Evolutionary conservation across 2,329 filamentous ascomycete species (phyloP).

Genomic region (Cercospora zeina): DNA sequence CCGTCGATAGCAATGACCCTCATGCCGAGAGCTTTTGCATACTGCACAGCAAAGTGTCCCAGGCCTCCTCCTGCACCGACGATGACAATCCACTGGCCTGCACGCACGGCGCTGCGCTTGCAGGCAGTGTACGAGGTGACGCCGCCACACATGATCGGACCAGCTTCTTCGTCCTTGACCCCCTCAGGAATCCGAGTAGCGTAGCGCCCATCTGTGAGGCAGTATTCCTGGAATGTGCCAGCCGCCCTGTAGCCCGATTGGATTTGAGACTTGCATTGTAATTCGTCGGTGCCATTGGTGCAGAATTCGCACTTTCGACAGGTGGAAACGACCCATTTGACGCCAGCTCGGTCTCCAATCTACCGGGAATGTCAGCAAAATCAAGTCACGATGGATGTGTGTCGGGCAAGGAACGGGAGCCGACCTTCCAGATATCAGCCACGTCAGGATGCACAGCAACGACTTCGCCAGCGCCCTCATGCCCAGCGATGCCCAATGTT

Average conservation of each 20-base stretch:
- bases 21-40: slow-evolving; percentile 41
- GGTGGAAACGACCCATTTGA: slow-evolving; percentile 39
- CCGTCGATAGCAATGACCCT: slow-evolving; percentile 46
- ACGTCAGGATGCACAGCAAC: slow-evolving; percentile 35
- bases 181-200: slow-evolving; percentile 42
- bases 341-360: slow-evolving; percentile 36
- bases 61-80: slow-evolving; percentile 43
- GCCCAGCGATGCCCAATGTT: slow-evolving; percentile 37
- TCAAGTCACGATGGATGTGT: not conserved
- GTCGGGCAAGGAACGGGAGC: not conserved
- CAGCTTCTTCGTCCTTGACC: slow-evolving; percentile 43
- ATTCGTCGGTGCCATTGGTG: slow-evolving; percentile 40
- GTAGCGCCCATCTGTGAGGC: slow-evolving; percentile 41
- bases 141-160: slow-evolving; percentile 45
- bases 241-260: slow-evolving; percentile 44
- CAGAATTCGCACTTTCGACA: slow-evolving; percentile 40
- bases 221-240: slow-evolving; percentile 45
- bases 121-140: slow-evolving; percentile 42
- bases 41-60: slow-evolving; percentile 38
- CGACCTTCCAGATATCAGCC: slow-evolving; percentile 33
- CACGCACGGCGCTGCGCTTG: slow-evolving; percentile 40
- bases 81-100: slow-evolving; percentile 46
- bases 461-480: slow-evolving; percentile 38
- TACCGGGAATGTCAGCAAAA: not conserved
- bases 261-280: slow-evolving; percentile 42